phyloP scores from a whole-genome alignment of 768 basidiomycete genomes.

The Termitomyces sp. region DNA sequence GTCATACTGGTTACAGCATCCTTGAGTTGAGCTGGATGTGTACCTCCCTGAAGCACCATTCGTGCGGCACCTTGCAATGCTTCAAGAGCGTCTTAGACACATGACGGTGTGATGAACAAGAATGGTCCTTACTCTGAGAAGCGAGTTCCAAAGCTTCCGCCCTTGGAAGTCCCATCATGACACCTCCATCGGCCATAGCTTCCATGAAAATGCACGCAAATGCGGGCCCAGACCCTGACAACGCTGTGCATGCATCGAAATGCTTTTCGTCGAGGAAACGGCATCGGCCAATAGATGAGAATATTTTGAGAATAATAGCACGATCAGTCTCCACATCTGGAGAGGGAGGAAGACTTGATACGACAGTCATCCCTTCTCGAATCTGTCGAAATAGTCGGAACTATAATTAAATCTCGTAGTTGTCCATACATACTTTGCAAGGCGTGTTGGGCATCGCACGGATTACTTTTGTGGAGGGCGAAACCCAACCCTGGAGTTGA shows the following conservation, averaged over 20 bases:
- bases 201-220: slow-evolving; percentile 96
- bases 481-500: slow-evolving; percentile 74
- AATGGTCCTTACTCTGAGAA: slow-evolving; percentile 69
- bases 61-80: slow-evolving; percentile 95
- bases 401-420: not conserved
- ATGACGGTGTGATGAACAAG: not conserved
- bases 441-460: slow-evolving; percentile 99
- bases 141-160: slow-evolving; percentile 93
- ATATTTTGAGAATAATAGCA: slow-evolving; percentile 81
- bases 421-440: slow-evolving; percentile 59
- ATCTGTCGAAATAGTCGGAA: slow-evolving; percentile 50
- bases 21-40: slow-evolving; percentile 94
- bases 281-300: slow-evolving; percentile 94
- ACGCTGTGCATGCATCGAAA: slow-evolving; percentile 96
- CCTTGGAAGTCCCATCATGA: slow-evolving; percentile 98
- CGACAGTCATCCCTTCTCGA: slow-evolving; percentile 97
- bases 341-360: slow-evolving; percentile 63
- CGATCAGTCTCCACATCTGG: slow-evolving; percentile 53
- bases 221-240: slow-evolving; percentile 94
- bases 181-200: slow-evolving; percentile 98
- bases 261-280: slow-evolving; percentile 97
- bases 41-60: slow-evolving; percentile 86
- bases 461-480: slow-evolving; percentile 74
- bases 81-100: slow-evolving; percentile 24
- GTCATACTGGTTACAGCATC: slow-evolving; percentile 92